Percentiles rank a stretch among this genome's conserved stretches.
Evolutionary conservation across 495 filamentous ascomycete genomes (phyloP).

Genomic region (Aspergillus ostianus): DNA sequence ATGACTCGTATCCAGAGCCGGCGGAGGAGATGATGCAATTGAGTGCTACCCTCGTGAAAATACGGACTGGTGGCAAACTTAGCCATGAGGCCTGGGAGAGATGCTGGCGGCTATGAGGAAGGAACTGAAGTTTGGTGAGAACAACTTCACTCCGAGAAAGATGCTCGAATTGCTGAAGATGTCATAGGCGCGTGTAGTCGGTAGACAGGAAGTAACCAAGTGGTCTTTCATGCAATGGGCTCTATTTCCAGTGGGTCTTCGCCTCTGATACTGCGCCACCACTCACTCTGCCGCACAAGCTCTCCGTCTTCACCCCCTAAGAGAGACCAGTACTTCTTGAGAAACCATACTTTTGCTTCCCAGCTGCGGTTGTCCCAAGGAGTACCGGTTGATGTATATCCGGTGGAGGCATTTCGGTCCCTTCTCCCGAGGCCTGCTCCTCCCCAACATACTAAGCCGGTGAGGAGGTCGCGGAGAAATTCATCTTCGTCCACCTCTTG

Average conservation of each 20-base stretch:
- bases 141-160: too few species aligned
- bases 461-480: constrained; percentile 23
- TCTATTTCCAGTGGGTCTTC: constrained; percentile 10
- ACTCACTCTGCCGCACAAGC: constrained; percentile 31
- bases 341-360: constrained; percentile 28
- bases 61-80: too few species aligned
- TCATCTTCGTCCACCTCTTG: constrained; percentile 25
- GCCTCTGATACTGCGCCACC: constrained; percentile 27
- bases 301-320: constrained; percentile 30
- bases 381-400: constrained; percentile 23
- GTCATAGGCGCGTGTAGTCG: too few species aligned
- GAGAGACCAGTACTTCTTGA: constrained; percentile 34
- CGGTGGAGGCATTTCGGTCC: constrained; percentile 23
- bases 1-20: too few species aligned
- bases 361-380: constrained; percentile 32
- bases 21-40: too few species aligned
- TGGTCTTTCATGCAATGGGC: background rate
- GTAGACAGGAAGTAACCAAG: too few species aligned
- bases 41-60: too few species aligned
- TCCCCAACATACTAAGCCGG: constrained; percentile 29
- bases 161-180: too few species aligned
- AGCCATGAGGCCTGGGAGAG: too few species aligned
- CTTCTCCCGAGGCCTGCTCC: constrained; percentile 20
- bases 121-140: too few species aligned
- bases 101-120: too few species aligned